phyloP scores from a whole-genome alignment of 495 filamentous ascomycete species.

The Annulohypoxylon stygium region DNA sequence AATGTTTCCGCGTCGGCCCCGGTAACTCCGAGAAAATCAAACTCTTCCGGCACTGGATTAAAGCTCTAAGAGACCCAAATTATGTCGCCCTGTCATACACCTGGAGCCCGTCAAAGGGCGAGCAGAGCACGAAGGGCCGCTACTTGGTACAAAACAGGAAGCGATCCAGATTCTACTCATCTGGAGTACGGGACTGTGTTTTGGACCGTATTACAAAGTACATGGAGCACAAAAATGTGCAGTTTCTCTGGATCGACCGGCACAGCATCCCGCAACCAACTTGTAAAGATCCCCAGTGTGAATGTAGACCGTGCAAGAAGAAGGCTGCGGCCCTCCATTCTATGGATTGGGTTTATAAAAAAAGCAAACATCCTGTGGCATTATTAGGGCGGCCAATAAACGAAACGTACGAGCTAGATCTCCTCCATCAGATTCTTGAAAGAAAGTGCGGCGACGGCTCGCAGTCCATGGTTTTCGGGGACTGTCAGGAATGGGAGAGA shows the following conservation, averaged over 20 bases:
- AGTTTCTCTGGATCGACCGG: constrained; percentile 43
- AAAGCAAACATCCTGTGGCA: constrained; percentile 13
- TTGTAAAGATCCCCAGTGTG: background rate
- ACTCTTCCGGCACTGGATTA: too few species aligned
- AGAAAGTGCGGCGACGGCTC: background rate
- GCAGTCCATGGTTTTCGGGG: background rate
- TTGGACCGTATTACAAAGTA: constrained; percentile 37
- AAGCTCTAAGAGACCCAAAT: background rate
- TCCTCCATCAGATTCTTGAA: background rate
- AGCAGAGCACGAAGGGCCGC: background rate
- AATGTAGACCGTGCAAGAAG: constrained; percentile 44
- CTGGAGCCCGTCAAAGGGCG: background rate
- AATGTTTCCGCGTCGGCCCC: too few species aligned
- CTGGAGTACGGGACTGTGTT: background rate
- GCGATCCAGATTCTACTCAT: background rate
- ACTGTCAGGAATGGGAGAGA: constrained; percentile 1
- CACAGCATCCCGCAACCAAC: constrained; percentile 34
- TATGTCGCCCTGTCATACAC: background rate
- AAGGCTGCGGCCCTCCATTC: constrained; percentile 29
- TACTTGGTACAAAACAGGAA: background rate
- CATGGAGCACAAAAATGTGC: constrained; percentile 27
- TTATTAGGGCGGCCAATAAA: background rate
- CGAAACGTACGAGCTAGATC: background rate
- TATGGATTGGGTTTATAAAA: constrained; percentile 32
- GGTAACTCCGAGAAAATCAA: too few species aligned